Conservation (phyloP, 805 yeast genomes). For the Geotrichum ghanense region DNA sequence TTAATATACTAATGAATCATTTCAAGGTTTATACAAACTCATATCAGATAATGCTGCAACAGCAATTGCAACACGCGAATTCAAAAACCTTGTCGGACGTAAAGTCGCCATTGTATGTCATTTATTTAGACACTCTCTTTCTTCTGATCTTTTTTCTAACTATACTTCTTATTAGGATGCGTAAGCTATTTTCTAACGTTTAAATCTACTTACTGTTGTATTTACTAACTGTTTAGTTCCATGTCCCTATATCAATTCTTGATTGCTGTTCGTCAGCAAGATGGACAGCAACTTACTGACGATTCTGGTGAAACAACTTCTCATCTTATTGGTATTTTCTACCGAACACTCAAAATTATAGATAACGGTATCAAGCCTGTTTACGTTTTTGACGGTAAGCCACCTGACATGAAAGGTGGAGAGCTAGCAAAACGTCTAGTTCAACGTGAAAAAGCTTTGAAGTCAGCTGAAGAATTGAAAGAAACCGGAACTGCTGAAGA, state of each 20-base stretch:
- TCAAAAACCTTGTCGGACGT: constrained; percentile 80
- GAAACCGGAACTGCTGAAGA: constrained; percentile 77
- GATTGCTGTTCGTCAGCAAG: constrained; percentile 93
- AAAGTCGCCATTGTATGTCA: constrained; percentile 81
- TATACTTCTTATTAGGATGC: constrained; percentile 22
- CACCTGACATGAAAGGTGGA: constrained; percentile 88
- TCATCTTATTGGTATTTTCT: constrained; percentile 93
- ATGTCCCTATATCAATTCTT: constrained; percentile 94
- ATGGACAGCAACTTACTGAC: constrained; percentile 84
- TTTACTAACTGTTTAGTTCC: constrained; percentile 40
- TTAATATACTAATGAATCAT: no score
- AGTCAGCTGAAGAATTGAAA: constrained; percentile 54
- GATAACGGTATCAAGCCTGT: constrained; percentile 94
- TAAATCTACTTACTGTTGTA: background rate
- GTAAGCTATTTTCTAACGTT: no score
- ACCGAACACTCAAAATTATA: constrained; percentile 80
- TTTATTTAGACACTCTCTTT: background rate
- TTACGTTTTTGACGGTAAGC: constrained; percentile 95
- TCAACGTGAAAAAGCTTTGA: constrained; percentile 73
- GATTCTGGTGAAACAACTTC: constrained; percentile 86
- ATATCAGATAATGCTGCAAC: constrained; percentile 82
- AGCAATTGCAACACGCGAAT: constrained; percentile 66
- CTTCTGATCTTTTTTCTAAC: no score
- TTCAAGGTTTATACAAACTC: constrained; percentile 66
- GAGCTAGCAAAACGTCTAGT: constrained; percentile 79